Base-by-base conservation (phyloP, 1,284 basidiomycete species). In the Boletus mariae region DNA sequence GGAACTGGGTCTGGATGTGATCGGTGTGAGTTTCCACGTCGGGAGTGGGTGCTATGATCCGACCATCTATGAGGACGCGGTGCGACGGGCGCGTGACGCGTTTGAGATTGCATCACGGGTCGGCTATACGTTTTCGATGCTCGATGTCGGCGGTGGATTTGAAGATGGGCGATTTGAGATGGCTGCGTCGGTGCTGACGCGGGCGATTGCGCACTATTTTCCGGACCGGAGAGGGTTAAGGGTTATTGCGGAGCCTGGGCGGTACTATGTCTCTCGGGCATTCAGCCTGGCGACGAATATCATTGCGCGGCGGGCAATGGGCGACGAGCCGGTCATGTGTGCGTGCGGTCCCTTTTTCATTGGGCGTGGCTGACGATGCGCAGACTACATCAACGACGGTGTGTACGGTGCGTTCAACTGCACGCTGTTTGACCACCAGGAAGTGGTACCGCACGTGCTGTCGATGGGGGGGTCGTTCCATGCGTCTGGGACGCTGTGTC, bases 331-430 rank as follows among this genome's bases (percentile, higher is more conserved):
- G 15, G 28, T 44, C 12, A 44, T 44, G 43, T 44, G 43, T 44
- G 28, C 13, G 43, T 44, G 28, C n/a, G 28, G 4, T 28, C 1
- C 28, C 4, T 11, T 28, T 32, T 29, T n/a, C 13, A 11, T 20
- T 31, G 10, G 26, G 1, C 28, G 28, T 29, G 11, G 49, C 52
- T 55, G 49, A 44, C 51, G 62, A 28, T 58, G 52, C 57, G 41
- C 67, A 94, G 92, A 96, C 77, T 98, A 97, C 77, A 92, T 97
- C 81, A 97, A 95, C 74, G 95, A 97, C 71, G 95, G 94, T 44
- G 92, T 98, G 40, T 99, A 99, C 73, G 95, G 96, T 51, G 91
- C 96, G 20, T 98, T 99, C 83, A 98, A 99, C 81, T 94, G 92
- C 73, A 91, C 93, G 72, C 78, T 96, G 67, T 96, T 95, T 71